Evolutionary conservation across 2,329 filamentous ascomycete species (phyloP), one percentile per base, ranked within the genome.

Genomic region (Paecilomyces sp.): DNA sequence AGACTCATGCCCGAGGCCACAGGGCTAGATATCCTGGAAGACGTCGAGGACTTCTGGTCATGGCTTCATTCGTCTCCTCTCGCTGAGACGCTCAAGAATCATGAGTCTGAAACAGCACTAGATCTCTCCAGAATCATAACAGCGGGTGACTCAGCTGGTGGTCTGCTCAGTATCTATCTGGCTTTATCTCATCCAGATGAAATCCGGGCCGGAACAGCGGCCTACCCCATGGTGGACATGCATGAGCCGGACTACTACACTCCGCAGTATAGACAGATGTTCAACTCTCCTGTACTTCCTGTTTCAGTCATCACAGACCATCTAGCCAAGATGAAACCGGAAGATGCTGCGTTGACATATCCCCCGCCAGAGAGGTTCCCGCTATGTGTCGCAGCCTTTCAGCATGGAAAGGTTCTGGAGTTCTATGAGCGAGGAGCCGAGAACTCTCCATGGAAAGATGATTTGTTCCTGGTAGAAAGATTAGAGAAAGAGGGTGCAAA

Each of bases 1-100:
- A 79, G 80, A 15, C 73, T 82, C 3, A 60, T 79, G 9, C 80
- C 80, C 18, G 80, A 82, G 61, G 68, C 77, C 59, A 75, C 55
- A 31, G 77, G 77, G 12, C 30, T 68, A 3, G 77, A 82, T 15
- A 77, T 81, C 56, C 66, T 82, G 1, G 65, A 73, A 9, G 81
- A 83, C 64, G 60, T 82, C 1, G 53, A 64, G 5, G 75, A 79
- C 62, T 79, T 80, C 64, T 82, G 76, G 77, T 62, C 60, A 11
- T 82, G 80, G 80, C 62, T 79, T 50, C 61, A 62, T 31, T 55
- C 31, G 0, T 36, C 63, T 0, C 33, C 58, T 0, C 54, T 67
- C 0, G 13, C 56, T 1, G 36, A 62, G 2, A 31, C 68, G 1
- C 62, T 71, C 1, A 56, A 59, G 0, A 34, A 56, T 0, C 57